Conservation (phyloP, 1,284 basidiomycete genomes). For the Vanrija humicola region DNA sequence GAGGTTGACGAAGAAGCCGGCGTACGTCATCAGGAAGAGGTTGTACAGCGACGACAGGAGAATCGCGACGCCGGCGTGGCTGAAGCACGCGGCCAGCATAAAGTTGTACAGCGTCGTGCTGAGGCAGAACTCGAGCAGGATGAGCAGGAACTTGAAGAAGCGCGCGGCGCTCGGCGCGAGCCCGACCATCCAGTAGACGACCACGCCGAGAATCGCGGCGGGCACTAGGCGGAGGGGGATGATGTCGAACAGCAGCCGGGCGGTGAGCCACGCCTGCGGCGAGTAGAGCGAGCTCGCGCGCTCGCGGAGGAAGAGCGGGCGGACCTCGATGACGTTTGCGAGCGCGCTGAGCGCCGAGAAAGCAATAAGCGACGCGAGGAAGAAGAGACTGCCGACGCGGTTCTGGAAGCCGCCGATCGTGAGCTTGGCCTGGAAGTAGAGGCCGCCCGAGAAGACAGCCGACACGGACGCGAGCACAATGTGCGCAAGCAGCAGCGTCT, state of each 20-base stretch:
- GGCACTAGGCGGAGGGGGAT: constrained; percentile 91
- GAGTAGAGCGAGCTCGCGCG: constrained; percentile 70
- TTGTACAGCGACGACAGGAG: constrained; percentile 64
- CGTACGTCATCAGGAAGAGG: constrained; percentile 73
- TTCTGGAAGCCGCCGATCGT: constrained; percentile 88
- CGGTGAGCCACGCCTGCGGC: constrained; percentile 65
- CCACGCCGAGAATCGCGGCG: constrained; percentile 86
- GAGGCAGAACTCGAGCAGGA: constrained; percentile 70
- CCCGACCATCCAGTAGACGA: constrained; percentile 93
- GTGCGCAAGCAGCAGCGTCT: constrained; percentile 74
- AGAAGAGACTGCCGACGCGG: constrained; percentile 83
- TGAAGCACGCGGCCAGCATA: constrained; percentile 71
- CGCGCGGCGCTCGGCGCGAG: constrained; percentile 62
- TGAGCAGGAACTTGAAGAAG: constrained; percentile 79
- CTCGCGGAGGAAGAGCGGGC: constrained; percentile 80
- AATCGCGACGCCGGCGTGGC: constrained; percentile 81
- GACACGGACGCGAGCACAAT: constrained; percentile 62
- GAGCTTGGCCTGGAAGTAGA: constrained; percentile 72
- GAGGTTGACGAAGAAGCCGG: constrained; percentile 74
- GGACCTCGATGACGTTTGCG: constrained; percentile 74
- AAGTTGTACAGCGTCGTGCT: constrained; percentile 89
- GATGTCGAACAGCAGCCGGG: constrained; percentile 96
- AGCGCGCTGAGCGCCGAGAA: constrained; percentile 83
- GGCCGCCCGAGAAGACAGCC: constrained; percentile 73
- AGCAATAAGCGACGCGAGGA: constrained; percentile 78